These are phyloP conservation scores for Acanthamoeba healyi DNA, from an alignment of 208 protist species.

Conservation along the genomic window DNA sequence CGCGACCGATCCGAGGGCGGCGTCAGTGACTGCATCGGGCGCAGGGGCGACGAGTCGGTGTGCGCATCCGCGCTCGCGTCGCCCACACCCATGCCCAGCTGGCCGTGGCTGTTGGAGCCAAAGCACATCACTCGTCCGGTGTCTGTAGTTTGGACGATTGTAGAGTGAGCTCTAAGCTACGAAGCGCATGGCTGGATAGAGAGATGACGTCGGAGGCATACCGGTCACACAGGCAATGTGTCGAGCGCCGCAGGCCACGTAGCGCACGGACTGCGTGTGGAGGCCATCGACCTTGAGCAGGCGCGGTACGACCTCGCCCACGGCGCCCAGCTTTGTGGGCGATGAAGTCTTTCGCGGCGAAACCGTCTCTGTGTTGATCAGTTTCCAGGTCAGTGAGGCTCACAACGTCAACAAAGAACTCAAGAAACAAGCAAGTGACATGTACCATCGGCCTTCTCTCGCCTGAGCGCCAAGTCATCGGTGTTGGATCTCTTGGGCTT, in stretches of 20 bases:
- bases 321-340: background rate
- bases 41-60: background rate
- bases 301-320: constrained; percentile 45
- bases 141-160: no score
- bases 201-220: background rate
- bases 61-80: constrained; percentile 12
- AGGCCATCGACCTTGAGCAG: constrained; percentile 43
- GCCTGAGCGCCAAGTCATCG: background rate
- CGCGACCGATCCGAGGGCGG: constrained; percentile 1
- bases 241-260: constrained; percentile 38
- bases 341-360: background rate
- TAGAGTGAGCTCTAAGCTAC: no score
- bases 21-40: constrained; percentile 2
- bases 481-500: background rate
- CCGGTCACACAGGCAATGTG: constrained; percentile 44
- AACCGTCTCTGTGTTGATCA: background rate
- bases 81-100: constrained; percentile 24
- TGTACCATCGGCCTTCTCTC: background rate
- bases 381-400: no score
- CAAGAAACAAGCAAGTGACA: no score
- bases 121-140: constrained; percentile 47
- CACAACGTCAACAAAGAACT: no score
- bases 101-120: constrained; percentile 25
- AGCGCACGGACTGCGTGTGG: constrained; percentile 18
- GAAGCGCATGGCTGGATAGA: background rate